Base-by-base conservation (phyloP, 768 basidiomycete genomes). In the Boletales sp. region DNA sequence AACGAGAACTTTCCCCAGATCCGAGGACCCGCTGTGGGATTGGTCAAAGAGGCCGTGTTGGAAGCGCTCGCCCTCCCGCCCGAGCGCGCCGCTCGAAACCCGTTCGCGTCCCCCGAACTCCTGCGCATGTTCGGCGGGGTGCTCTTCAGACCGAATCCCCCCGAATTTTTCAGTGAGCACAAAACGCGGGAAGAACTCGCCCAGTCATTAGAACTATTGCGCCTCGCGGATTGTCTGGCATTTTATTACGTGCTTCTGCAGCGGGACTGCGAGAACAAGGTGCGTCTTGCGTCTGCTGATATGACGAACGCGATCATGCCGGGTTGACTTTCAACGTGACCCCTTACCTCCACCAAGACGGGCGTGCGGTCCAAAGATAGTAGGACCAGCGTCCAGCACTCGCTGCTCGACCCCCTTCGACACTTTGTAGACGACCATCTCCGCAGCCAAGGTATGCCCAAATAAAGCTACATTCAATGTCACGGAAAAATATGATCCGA, bases 21-120 rank as follows among this genome's bases (percentile, higher is more conserved):
- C 75, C 76, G 82, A 9, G 79, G 81, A 0, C 84, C 86, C 1
- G 78, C 84, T 0, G 73, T 90, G 0, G 83, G 84, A 0, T 70
- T 90, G 2, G 74, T 88, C 1, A 86, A 84, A 61, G 86, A 90
- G 44, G 78, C 80, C 2, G 68, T 83, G 1, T 63, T 90, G 11
- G 77, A 84, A 43, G 78, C 74, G 0, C 64, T 78, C 2, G 53
- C 77, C 9, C 55, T 69, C 11, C 59, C 63, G 7, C 15, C 54
- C 4, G 38, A 45, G 24, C 45, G 36, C 3, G 53, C 53, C 38
- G 36, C 50, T 31, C 57, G 65, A 24, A 76, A 74, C 35, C 54
- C 77, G 1, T 85, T 90, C 48, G 74, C 76, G 0, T 81, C 83
- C 2, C 73, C 79, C 0, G 52, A 73, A 19, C 74, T 90, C 48